These are phyloP conservation scores for Botrytis byssoidea DNA, from an alignment of 2,329 filamentous ascomycete genomes.

Conservation along the genomic window DNA sequence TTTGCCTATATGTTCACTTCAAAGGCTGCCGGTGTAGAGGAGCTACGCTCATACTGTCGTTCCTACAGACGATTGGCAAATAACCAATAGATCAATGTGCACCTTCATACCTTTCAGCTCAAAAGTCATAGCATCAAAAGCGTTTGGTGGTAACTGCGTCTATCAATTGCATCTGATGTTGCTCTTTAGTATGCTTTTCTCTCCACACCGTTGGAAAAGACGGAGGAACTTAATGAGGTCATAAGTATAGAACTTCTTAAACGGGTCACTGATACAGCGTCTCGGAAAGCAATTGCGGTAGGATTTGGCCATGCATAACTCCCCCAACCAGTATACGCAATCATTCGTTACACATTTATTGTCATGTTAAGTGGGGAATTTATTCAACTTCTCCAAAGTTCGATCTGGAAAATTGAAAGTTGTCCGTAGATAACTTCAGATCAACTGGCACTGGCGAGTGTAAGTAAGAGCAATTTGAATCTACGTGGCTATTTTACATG, in stretches of 20 bases:
- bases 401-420: not conserved
- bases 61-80: not conserved
- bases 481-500: no score
- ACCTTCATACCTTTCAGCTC: not conserved
- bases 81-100: not conserved
- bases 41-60: not conserved
- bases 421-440: not conserved
- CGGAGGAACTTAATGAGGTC: not conserved
- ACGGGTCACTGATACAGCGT: not conserved
- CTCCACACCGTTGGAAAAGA: not conserved
- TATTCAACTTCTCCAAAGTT: not conserved
- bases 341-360: not conserved
- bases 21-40: not conserved
- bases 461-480: fast-evolving
- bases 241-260: not conserved
- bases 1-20: not conserved
- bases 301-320: not conserved
- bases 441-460: not conserved
- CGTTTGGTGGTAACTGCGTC: not conserved
- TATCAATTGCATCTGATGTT: not conserved
- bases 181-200: not conserved
- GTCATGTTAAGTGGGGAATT: not conserved
- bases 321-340: not conserved
- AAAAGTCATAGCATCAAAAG: not conserved
- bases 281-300: not conserved